Evolutionary conservation across 148 eudicot genomes (phyloP).

Genomic region (Rhododendron williamsianum): DNA sequence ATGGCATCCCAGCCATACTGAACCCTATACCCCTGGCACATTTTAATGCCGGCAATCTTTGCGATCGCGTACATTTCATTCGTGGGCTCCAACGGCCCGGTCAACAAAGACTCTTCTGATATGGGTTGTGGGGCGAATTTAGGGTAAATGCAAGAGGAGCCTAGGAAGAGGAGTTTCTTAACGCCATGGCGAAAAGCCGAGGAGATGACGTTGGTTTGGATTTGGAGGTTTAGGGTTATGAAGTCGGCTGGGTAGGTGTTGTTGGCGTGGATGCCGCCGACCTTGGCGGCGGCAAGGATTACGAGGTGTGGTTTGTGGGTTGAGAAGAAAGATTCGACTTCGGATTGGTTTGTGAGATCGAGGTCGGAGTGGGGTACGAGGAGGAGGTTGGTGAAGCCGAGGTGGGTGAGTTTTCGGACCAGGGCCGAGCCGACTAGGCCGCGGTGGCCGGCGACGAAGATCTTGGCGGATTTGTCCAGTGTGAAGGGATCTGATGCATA

Average conservation of each 20-base stretch:
- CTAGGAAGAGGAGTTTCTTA: constrained; percentile 68
- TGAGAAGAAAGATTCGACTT: constrained; percentile 71
- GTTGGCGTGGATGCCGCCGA: constrained; percentile 98
- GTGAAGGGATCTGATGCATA: not conserved
- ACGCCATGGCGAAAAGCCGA: constrained; percentile 56
- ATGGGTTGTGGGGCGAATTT: constrained; percentile 96
- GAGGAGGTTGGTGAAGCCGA: constrained; percentile 62
- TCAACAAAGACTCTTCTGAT: constrained; percentile 63
- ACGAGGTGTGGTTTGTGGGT: constrained; percentile 65
- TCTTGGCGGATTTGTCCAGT: constrained; percentile 61
- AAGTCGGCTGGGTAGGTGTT: constrained; percentile 93
- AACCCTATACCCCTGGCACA: constrained; percentile 70
- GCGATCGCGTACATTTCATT: constrained; percentile 97
- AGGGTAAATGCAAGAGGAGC: constrained; percentile 95
- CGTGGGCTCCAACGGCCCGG: constrained; percentile 87
- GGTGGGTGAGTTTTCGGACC: constrained; percentile 49
- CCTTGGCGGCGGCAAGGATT: constrained; percentile 96
- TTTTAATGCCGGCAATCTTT: constrained; percentile 88
- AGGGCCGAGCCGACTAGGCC: constrained; percentile 95
- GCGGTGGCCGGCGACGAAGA: constrained; percentile 92
- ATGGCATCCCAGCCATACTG: constrained; percentile 60
- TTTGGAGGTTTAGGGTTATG: constrained; percentile 78
- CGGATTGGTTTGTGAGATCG: constrained; percentile 75
- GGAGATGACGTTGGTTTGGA: constrained; percentile 83
- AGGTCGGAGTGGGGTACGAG: constrained; percentile 76